A percentile compares a stretch with the other conserved stretches of the same genome.
Conservation (phyloP, 345 rosid species). For the Dovyalis caffra region DNA sequence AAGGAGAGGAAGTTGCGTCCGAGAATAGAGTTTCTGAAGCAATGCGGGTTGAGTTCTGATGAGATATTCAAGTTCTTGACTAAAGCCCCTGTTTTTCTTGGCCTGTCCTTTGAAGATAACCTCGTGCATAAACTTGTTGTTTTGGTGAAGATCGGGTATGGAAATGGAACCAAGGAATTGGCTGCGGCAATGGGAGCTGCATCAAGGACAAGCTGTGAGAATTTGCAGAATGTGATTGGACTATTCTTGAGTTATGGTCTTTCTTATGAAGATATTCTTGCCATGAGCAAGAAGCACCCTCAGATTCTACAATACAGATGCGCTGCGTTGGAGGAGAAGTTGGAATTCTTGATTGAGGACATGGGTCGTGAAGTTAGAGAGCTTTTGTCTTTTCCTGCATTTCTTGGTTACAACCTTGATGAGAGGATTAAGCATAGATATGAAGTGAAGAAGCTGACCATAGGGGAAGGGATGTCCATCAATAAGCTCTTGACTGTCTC, state of each 20-base stretch:
- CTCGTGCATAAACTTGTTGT: conserved; percentile 57
- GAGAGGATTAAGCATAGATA: conserved; percentile 72
- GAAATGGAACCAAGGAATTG: conserved; percentile 56
- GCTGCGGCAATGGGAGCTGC: conserved; percentile 67
- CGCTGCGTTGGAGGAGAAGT: conserved; percentile 55
- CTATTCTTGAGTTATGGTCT: conserved; percentile 60
- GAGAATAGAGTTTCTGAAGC: conserved; percentile 62
- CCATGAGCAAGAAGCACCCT: conserved; percentile 85
- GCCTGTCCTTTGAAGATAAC: conserved; percentile 56
- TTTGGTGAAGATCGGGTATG: conserved; percentile 66
- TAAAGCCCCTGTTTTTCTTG: conserved; percentile 66
- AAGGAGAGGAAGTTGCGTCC: conserved; percentile 69
- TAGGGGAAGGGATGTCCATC: conserved; percentile 64
- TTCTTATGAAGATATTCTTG: conserved; percentile 48
- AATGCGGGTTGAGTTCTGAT: conserved; percentile 55
- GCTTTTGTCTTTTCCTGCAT: conserved; percentile 73
- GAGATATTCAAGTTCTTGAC: conserved; percentile 71
- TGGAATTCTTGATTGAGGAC: conserved; percentile 66
- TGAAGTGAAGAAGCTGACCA: conserved; percentile 49
- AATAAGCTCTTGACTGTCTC: conserved; percentile 67
- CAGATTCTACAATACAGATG: conserved; percentile 64
- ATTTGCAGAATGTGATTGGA: conserved; percentile 70
- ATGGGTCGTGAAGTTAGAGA: conserved; percentile 81
- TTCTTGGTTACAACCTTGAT: conserved; percentile 79
- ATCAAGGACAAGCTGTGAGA: conserved; percentile 71